Evolutionary conservation across 2,329 filamentous ascomycete species (phyloP), one percentile per base, ranked within the genome.

Genomic region (Aureobasidium sp.): DNA sequence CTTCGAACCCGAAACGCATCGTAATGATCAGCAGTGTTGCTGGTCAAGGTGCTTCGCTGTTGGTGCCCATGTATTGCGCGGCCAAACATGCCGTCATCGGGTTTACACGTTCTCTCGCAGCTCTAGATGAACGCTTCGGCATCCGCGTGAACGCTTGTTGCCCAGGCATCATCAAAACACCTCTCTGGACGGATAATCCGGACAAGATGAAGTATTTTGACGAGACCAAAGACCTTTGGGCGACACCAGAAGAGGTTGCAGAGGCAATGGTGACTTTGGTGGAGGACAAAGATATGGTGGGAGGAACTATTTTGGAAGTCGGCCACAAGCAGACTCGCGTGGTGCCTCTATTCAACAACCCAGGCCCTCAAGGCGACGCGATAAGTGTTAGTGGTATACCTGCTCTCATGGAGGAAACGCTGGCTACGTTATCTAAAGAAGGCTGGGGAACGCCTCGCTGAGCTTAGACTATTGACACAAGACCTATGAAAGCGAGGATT

Each of bases 111-210:
- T 71, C 70, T 3, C 61, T 83, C 12, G 74, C 67, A 0, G 63
- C 68, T 1, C 70, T 83, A 5, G 79, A 81, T 19, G 51, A 66
- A 1, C 61, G 60, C 1, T 59, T 77, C 21, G 77, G 76, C 0
- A 79, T 84, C 48, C 67, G 79, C 0, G 78, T 83, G 14, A 81
- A 79, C 17, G 79, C 74, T 5, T 79, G 83, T 2, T 79, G 79
- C 14, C 80, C 80, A 0, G 80, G 80, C 0, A 65, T 82, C 1
- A 79, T 83, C 59, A 80, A 76, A 57, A 83, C 80, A 11, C 80
- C 80, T 6, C 65, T 83, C 4, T 84, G 79, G 79, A 79, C 74
- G 0, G 79, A 83, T 2, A 72, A 82, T 58, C 78, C 79, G 0
- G 79, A 83, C 63, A 84, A 83, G 62, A 48, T 81, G 59, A 68